Conservation (phyloP, 2,329 filamentous ascomycete genomes). For the Cladophialophora immunda region DNA sequence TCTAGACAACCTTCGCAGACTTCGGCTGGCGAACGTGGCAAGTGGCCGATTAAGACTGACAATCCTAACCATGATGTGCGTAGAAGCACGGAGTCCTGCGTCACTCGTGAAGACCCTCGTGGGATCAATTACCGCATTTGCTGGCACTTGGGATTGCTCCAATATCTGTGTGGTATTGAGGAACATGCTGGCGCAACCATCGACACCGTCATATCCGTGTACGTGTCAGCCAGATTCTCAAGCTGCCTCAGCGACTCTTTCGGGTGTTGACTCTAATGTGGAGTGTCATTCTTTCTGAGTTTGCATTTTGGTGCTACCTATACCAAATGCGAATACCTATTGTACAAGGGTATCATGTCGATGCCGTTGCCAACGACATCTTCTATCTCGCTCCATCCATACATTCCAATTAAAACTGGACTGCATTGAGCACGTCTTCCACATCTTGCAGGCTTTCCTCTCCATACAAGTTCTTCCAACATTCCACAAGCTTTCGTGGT, state of each 20-base stretch:
- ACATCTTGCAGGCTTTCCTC: background rate
- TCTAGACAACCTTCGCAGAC: background rate
- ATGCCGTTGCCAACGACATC: background rate
- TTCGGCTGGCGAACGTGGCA: background rate
- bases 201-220: background rate
- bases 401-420: background rate
- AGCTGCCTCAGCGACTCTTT: background rate
- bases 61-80: background rate
- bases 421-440: background rate
- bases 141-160: background rate
- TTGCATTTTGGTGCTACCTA: background rate
- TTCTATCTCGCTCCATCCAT: background rate
- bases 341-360: background rate
- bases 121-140: background rate
- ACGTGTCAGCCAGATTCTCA: background rate
- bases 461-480: background rate
- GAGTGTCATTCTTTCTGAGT: background rate
- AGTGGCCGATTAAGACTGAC: background rate
- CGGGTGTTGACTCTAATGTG: background rate
- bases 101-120: background rate
- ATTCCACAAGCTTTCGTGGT: background rate
- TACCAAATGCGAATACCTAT: background rate
- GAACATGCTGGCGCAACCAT: background rate
- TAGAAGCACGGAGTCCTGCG: conserved; percentile 1
- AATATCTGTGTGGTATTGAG: background rate